These are phyloP conservation scores for Xylariaceae sp. DNA, from an alignment of 2,329 filamentous ascomycete genomes.

Conservation along the genomic window DNA sequence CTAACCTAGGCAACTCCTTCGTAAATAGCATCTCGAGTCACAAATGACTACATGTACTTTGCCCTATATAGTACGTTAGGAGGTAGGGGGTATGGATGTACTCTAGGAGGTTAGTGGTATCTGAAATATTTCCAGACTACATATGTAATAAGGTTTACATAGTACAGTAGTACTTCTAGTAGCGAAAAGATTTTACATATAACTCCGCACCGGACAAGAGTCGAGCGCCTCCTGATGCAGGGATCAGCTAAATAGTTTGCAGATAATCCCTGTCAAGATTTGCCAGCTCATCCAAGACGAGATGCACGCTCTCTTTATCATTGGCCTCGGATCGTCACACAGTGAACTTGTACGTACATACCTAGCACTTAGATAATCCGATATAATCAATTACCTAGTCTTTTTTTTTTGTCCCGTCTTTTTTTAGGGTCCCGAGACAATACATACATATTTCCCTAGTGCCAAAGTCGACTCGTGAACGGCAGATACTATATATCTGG, in stretches of 20 bases:
- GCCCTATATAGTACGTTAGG: no score
- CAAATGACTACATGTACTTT: no score
- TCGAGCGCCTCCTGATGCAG: slow-evolving; percentile 11
- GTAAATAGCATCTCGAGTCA: no score
- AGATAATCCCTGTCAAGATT: slow-evolving; percentile 20
- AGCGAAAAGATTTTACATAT: background rate
- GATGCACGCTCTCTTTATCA: background rate
- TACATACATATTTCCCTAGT: background rate
- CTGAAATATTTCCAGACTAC: no score
- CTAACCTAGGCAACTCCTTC: no score
- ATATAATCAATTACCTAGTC: background rate
- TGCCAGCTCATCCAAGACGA: slow-evolving; percentile 21
- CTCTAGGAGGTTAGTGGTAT: no score
- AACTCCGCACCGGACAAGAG: slow-evolving; percentile 23
- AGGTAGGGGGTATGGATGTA: no score
- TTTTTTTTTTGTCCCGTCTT: background rate
- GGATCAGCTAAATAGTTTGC: slow-evolving; percentile 26
- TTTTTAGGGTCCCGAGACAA: background rate
- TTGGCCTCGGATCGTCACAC: slow-evolving; percentile 4
- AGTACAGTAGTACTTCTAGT: no score
- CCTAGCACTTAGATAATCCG: background rate
- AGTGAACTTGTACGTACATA: slow-evolving; percentile 4
- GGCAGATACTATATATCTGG: background rate
- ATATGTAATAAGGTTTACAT: no score
- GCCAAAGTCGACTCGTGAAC: background rate